Evolutionary conservation across 345 rosid species (phyloP).

Genomic region (Euphorbia pulcherrima): DNA sequence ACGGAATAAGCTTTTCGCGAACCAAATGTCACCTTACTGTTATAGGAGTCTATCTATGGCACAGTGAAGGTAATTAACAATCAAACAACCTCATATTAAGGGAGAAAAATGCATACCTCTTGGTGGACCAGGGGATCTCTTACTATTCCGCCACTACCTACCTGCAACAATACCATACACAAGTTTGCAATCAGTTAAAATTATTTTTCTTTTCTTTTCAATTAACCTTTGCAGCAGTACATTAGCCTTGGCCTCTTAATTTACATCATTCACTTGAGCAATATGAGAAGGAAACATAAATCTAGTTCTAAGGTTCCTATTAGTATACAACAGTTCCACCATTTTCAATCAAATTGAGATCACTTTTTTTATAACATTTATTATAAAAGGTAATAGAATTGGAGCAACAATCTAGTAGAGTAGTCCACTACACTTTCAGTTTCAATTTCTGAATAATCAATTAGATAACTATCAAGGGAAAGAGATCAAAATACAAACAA

Average conservation of each 20-base stretch:
- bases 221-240: too few relatives aligned
- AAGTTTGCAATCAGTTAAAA: too few relatives aligned
- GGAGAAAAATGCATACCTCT: conserved; percentile 47
- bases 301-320: background rate
- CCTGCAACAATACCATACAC: conserved; percentile 41
- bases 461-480: background rate
- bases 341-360: background rate
- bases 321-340: background rate
- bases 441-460: conserved; percentile 5
- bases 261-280: background rate
- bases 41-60: too few relatives aligned
- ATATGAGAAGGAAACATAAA: background rate
- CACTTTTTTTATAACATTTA: too few relatives aligned
- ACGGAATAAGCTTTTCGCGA: too few relatives aligned
- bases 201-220: background rate
- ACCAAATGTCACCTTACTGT: too few relatives aligned
- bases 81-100: background rate
- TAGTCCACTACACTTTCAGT: conserved; percentile 5
- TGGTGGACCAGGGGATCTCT: conserved; percentile 85
- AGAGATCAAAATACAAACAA: background rate
- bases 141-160: conserved; percentile 91
- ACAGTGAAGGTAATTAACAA: too few relatives aligned
- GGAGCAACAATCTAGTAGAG: background rate
- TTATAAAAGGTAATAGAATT: too few relatives aligned
- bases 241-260: too few relatives aligned